Evolutionary conservation across 1,284 basidiomycete species (phyloP).

Genomic region (Coniferiporia sulphurascens): DNA sequence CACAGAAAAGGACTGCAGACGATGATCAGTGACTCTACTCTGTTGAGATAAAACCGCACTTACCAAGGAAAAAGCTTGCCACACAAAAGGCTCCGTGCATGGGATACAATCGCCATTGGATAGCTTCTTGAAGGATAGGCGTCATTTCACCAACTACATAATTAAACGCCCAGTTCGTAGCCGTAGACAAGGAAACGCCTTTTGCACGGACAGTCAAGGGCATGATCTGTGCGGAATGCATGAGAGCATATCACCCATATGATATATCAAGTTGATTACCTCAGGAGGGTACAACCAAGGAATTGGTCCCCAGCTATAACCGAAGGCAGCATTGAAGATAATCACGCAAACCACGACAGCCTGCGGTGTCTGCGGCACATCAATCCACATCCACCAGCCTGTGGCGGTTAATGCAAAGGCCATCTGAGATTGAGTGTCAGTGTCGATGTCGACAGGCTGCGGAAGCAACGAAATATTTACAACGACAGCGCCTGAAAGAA

Average conservation of each 20-base stretch:
- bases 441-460: slow-evolving; percentile 3
- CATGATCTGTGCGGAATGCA: slow-evolving; percentile 64
- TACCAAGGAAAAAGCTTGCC: slow-evolving; percentile 79
- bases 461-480: slow-evolving; percentile 41
- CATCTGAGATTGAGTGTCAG: slow-evolving; percentile 47
- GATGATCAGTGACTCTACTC: not conserved
- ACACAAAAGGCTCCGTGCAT: slow-evolving; percentile 96
- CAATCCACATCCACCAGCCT: slow-evolving; percentile 92
- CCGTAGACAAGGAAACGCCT: slow-evolving; percentile 62
- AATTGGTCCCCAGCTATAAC: slow-evolving; percentile 70
- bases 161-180: slow-evolving; percentile 69
- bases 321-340: slow-evolving; percentile 92
- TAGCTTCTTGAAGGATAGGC: slow-evolving; percentile 84
- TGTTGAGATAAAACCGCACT: slow-evolving; percentile 61
- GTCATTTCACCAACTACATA: slow-evolving; percentile 88
- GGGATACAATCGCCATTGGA: slow-evolving; percentile 90
- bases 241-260: not conserved
- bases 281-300: slow-evolving; percentile 89
- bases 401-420: slow-evolving; percentile 69
- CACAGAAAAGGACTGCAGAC: slow-evolving; percentile 11
- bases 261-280: slow-evolving; percentile 33
- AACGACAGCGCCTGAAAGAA: slow-evolving; percentile 85
- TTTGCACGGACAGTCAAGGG: slow-evolving; percentile 87
- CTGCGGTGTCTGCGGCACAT: slow-evolving; percentile 78
- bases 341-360: slow-evolving; percentile 92